Percentiles rank a stretch among this genome's conserved stretches.
phyloP scores from a whole-genome alignment of 176 grass and related monocot species.

The Leersia perrieri region DNA sequence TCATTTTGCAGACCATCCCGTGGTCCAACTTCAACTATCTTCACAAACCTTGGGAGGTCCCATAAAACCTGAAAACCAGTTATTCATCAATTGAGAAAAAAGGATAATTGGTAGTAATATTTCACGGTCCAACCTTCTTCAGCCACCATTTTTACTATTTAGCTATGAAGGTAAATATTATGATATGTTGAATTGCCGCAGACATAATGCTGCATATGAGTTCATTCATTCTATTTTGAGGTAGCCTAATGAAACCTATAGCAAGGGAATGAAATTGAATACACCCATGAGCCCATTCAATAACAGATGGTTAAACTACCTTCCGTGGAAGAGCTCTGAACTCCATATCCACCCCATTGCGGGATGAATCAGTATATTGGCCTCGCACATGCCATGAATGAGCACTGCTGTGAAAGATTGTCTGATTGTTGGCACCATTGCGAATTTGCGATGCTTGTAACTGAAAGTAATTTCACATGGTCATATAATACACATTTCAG shows the following conservation, averaged over 20 bases:
- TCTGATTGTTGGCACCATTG: conserved; percentile 18
- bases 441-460: conserved; percentile 26
- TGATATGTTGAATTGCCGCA: not conserved
- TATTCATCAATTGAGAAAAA: conserved; percentile 22
- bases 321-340: conserved; percentile 61
- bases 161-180: not conserved
- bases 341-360: conserved; percentile 45
- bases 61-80: conserved; percentile 55
- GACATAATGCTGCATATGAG: too few species aligned
- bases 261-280: not conserved
- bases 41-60: conserved; percentile 71
- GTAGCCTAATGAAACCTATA: not conserved
- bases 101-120: not conserved
- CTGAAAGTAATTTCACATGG: conserved; percentile 15
- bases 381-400: conserved; percentile 32
- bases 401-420: conserved; percentile 19
- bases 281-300: not conserved
- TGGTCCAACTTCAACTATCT: too few species aligned
- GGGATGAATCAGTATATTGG: conserved; percentile 30
- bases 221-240: too few species aligned
- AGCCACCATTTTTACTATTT: not conserved
- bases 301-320: conserved; percentile 38
- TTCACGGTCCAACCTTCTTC: not conserved
- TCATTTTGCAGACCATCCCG: conserved; percentile 91
- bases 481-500: not conserved